These are phyloP conservation scores for Yarrowia hollandica DNA, from an alignment of 805 yeast species.

Conservation along the genomic window DNA sequence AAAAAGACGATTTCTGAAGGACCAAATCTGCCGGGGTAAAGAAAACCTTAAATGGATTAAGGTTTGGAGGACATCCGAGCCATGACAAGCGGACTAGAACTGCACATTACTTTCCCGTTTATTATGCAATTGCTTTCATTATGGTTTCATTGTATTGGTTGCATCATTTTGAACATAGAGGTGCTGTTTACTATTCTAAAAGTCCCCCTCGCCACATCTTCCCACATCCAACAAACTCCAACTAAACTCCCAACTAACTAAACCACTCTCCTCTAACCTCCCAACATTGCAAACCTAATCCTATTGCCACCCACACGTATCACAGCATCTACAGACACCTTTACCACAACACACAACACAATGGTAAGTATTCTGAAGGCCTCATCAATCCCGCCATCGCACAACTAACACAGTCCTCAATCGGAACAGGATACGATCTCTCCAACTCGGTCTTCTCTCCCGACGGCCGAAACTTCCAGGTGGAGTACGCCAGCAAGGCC, in stretches of 20 bases:
- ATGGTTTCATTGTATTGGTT: too few species aligned
- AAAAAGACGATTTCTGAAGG: too few species aligned
- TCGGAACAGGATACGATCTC: slow-evolving; percentile 98
- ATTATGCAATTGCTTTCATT: too few species aligned
- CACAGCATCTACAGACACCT: not conserved
- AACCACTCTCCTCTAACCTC: not conserved
- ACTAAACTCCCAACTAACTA: not conserved
- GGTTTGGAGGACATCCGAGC: too few species aligned
- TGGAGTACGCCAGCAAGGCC: slow-evolving; percentile 95
- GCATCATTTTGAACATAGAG: too few species aligned
- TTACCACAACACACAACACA: slow-evolving; percentile 5
- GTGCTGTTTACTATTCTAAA: too few species aligned
- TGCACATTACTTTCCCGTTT: too few species aligned
- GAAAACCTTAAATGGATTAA: too few species aligned
- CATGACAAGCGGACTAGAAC: too few species aligned
- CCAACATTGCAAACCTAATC: slow-evolving; percentile 4
- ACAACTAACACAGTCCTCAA: slow-evolving; percentile 63
- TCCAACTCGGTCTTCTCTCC: slow-evolving; percentile 94
- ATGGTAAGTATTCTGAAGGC: slow-evolving; percentile 3
- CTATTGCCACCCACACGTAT: slow-evolving; percentile 12
- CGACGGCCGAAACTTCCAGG: slow-evolving; percentile 73
- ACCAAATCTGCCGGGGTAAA: too few species aligned
- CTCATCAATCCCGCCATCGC: not conserved
- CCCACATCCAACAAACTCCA: not conserved
- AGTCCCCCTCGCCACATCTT: not conserved